Evolutionary conservation across 2,329 filamentous ascomycete species (phyloP).

Genomic region (Penicillium sumatraense): DNA sequence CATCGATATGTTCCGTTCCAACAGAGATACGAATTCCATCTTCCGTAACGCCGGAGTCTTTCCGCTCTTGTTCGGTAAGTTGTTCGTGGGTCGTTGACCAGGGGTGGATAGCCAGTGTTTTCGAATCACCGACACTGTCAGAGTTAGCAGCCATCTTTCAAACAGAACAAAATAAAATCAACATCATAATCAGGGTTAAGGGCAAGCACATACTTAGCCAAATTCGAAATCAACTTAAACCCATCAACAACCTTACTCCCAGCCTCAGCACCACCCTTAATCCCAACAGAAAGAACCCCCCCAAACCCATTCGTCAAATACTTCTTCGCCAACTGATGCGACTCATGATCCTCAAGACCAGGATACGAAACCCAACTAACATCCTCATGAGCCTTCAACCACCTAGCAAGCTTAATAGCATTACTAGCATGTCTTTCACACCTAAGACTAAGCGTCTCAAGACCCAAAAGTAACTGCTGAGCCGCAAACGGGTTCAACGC

Average conservation of each 20-base stretch:
- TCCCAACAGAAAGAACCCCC: constrained; percentile 89
- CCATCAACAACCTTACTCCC: constrained; percentile 89
- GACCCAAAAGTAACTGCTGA: constrained; percentile 85
- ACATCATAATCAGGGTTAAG: no score
- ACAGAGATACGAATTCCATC: constrained; percentile 95
- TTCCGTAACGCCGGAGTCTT: constrained; percentile 79
- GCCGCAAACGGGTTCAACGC: constrained; percentile 87
- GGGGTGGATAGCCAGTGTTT: constrained; percentile 92
- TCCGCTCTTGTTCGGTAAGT: constrained; percentile 79
- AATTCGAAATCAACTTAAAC: constrained; percentile 93
- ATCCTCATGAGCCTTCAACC: constrained; percentile 80
- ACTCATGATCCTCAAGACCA: constrained; percentile 79
- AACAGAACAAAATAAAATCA: constrained; percentile 6
- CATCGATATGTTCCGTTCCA: constrained; percentile 94
- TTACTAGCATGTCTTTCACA: constrained; percentile 87
- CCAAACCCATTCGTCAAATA: constrained; percentile 86
- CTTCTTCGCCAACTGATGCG: constrained; percentile 80
- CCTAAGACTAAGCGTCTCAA: constrained; percentile 87
- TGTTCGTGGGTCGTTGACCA: constrained; percentile 97
- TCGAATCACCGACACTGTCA: constrained; percentile 81
- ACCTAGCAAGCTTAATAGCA: constrained; percentile 76
- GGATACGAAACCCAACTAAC: constrained; percentile 95
- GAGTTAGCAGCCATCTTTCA: constrained; percentile 5
- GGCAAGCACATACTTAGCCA: constrained; percentile 85
- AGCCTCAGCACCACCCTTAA: constrained; percentile 83